Evolutionary conservation across 169 alveolate genomes (phyloP), one percentile per base, ranked within the genome.

Genomic region (Plasmodium ovale): DNA sequence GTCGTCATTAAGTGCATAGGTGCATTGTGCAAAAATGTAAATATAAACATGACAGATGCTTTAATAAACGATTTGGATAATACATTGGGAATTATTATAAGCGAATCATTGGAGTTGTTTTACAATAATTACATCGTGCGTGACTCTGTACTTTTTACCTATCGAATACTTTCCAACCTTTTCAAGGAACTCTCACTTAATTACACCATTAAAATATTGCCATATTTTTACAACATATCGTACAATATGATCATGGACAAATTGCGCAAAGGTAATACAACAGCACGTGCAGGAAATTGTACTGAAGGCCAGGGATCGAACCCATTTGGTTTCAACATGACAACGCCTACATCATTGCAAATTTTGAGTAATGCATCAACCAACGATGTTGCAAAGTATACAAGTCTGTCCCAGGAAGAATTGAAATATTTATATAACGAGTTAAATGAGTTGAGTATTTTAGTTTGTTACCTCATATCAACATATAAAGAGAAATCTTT

Each of bases 1-100:
- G 70, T 82, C 23, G 49, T 82, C n/a, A 82, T 82, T 19, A 82
- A 56, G 51, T 82, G 90, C 10, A 82, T 82, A 6, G 90, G 90
- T 16, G 90, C 90, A 7, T 59, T 82, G 51, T 82, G 90, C 35
- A 82, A 82, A 82, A 82, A 82, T 82, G 84, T 82, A 31, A 82
- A 82, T 82, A 67, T 82, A 2, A 64, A 33, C 31, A 82, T 82
- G 59, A 67, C 84, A 1, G 84, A 67, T 65, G 58, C 35, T 14
- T 27, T 82, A 31, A 39, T 82, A 6, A 82, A 67, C 44, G 90
- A 82, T 21, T 27, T 82, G 37, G 90, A 82, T 27, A 82, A 82
- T 25, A 82, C 90, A 3, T 65, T 82, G 49, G 90, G 90, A 19
- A 65, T 82, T 27, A 82, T 82, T 23, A 65, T 82, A 31, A 65